Evolutionary conservation across 306 rosid genomes (phyloP).

Genomic region (Begonia loranthoides): DNA sequence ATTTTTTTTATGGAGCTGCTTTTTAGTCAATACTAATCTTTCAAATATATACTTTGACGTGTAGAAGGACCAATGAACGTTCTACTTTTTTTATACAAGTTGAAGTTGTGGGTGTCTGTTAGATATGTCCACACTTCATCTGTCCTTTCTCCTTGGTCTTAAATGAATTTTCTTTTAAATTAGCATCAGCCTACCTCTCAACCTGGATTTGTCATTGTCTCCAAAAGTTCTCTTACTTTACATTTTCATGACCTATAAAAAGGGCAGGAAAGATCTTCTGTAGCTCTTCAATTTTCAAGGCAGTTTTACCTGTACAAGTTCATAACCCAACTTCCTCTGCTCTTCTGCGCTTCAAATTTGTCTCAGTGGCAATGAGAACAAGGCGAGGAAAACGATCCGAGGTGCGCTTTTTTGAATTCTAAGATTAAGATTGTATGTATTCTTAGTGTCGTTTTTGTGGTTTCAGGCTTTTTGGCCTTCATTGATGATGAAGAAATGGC

Average conservation of each 20-base stretch:
- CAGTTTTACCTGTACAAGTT: slow-evolving; percentile 18
- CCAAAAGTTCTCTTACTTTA: neutral
- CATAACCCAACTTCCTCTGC: slow-evolving; percentile 1
- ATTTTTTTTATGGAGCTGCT: slow-evolving; percentile 5
- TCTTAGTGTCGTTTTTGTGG: slow-evolving; percentile 10
- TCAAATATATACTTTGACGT: slow-evolving; percentile 11
- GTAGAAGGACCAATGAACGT: slow-evolving; percentile 40
- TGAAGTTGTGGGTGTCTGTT: slow-evolving; percentile 40
- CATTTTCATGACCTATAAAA: slow-evolving; percentile 4
- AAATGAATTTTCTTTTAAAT: slow-evolving; percentile 17
- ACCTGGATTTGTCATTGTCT: slow-evolving; percentile 11
- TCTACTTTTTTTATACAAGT: slow-evolving; percentile 40
- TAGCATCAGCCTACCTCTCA: slow-evolving; percentile 10
- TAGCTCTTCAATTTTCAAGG: slow-evolving; percentile 33
- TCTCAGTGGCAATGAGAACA: slow-evolving; percentile 47
- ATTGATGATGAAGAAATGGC: slow-evolving; percentile 92
- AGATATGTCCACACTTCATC: slow-evolving; percentile 26
- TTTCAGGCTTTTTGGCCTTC: slow-evolving; percentile 96
- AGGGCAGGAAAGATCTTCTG: slow-evolving; percentile 16
- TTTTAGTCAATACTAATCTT: slow-evolving; percentile 2
- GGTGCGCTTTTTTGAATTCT: slow-evolving; percentile 62
- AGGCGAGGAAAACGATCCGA: slow-evolving; percentile 57
- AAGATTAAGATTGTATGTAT: slow-evolving; percentile 2
- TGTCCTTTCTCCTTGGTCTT: slow-evolving; percentile 43
- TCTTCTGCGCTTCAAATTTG: slow-evolving; percentile 10